Percentiles rank a stretch among this genome's conserved stretches.
These are phyloP conservation scores for Phymatotrichopsis omnivora DNA, from an alignment of 2,329 filamentous ascomycete species.

Conservation along the genomic window DNA sequence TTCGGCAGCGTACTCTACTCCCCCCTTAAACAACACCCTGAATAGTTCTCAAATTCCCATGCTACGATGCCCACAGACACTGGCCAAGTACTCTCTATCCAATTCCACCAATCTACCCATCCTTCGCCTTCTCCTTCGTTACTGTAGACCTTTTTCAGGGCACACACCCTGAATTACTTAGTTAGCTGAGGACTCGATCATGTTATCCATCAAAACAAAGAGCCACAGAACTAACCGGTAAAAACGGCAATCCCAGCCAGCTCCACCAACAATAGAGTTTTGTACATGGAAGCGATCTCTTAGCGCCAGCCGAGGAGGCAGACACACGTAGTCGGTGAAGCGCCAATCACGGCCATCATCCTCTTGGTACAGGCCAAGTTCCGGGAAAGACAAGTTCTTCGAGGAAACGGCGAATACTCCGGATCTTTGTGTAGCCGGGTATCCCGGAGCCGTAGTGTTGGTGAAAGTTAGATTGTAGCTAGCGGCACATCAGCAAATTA, in stretches of 20 bases:
- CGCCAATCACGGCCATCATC: slow-evolving; percentile 7
- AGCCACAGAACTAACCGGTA: slow-evolving; percentile 14
- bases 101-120: slow-evolving; percentile 11
- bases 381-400: slow-evolving; percentile 14
- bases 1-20: no score
- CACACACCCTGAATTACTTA: slow-evolving; percentile 17
- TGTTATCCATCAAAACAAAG: background rate
- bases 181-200: background rate
- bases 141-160: slow-evolving; percentile 8
- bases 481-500: background rate
- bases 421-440: background rate
- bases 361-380: slow-evolving; percentile 3
- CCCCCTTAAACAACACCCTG: slow-evolving; percentile 14
- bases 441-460: slow-evolving; percentile 9
- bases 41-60: slow-evolving; percentile 21
- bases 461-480: slow-evolving; percentile 16
- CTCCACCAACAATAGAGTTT: slow-evolving; percentile 1
- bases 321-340: slow-evolving; percentile 22
- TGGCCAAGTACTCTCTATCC: slow-evolving; percentile 21
- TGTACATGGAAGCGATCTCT: background rate
- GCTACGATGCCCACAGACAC: slow-evolving; percentile 17
- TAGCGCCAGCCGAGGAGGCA: slow-evolving; percentile 17
- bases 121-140: background rate
- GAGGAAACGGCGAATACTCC: slow-evolving; percentile 9
- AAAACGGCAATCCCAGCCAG: slow-evolving; percentile 8